Evolutionary conservation across 1,284 basidiomycete genomes (phyloP).

Genomic region (Ustilago crameri): DNA sequence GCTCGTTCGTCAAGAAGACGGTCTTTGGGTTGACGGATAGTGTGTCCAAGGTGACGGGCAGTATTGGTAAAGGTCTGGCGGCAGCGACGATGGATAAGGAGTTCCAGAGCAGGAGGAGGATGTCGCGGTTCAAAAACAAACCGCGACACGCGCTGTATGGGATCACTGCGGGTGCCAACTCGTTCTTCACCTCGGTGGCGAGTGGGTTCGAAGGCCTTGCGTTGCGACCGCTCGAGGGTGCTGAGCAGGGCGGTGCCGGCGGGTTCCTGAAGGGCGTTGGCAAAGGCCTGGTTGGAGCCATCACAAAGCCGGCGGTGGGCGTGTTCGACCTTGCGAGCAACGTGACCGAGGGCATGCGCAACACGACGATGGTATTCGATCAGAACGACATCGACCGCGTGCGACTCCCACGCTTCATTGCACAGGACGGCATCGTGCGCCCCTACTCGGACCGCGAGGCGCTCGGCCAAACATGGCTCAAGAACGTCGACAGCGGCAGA

Average conservation of each 20-base stretch:
- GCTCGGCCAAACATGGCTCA: constrained; percentile 94
- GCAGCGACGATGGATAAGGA: constrained; percentile 96
- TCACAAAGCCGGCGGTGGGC: constrained; percentile 96
- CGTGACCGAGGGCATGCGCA: constrained; percentile 90
- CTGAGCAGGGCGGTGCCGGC: constrained; percentile 89
- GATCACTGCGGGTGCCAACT: constrained; percentile 91
- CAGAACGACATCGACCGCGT: constrained; percentile 88
- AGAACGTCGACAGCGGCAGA: constrained; percentile 85
- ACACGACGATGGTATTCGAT: constrained; percentile 98
- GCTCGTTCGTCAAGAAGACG: constrained; percentile 94
- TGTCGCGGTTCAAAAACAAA: constrained; percentile 90
- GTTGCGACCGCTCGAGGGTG: constrained; percentile 96
- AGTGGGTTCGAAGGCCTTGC: constrained; percentile 96
- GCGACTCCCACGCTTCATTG: constrained; percentile 86
- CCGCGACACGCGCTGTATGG: constrained; percentile 96
- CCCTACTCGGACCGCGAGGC: constrained; percentile 86
- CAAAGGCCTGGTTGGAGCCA: constrained; percentile 90
- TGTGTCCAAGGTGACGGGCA: constrained; percentile 95
- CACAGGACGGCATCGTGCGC: constrained; percentile 69
- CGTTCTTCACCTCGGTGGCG: constrained; percentile 90
- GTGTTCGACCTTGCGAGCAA: constrained; percentile 96
- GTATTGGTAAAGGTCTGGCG: constrained; percentile 95
- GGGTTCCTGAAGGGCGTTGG: constrained; percentile 99
- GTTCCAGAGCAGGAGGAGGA: constrained; percentile 87
- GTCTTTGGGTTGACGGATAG: constrained; percentile 96